Percentiles rank a stretch among this genome's conserved stretches.
Evolutionary conservation across 345 rosid genomes (phyloP).

Genomic region (Pugionium dolabratum): DNA sequence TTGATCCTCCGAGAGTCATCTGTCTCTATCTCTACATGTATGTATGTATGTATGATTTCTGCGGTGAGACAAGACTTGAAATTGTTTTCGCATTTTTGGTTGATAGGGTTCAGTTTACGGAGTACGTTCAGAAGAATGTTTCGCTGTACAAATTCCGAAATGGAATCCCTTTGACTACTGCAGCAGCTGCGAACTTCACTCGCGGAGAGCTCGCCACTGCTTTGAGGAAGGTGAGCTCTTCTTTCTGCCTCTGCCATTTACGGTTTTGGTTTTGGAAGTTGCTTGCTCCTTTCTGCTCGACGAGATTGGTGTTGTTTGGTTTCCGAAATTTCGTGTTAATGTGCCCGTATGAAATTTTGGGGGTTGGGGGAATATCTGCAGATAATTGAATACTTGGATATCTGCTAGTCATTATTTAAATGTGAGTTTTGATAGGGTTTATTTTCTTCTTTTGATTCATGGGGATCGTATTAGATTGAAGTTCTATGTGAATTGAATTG

Average conservation of each 20-base stretch:
- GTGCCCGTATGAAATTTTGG: not conserved
- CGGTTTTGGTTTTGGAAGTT: not conserved
- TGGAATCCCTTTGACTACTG: conserved; percentile 87
- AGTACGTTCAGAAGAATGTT: conserved; percentile 94
- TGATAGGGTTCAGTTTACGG: conserved; percentile 88
- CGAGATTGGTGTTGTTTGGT: too few species aligned
- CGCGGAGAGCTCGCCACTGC: conserved; percentile 97
- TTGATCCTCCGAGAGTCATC: not conserved
- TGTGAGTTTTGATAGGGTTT: not conserved
- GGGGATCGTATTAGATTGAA: not conserved
- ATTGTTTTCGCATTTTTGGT: not conserved
- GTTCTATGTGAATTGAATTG: not conserved
- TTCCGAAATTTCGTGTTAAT: not conserved
- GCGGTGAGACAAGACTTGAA: not conserved
- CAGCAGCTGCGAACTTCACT: conserved; percentile 86
- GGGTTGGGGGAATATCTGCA: not conserved
- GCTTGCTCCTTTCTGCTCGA: too few species aligned
- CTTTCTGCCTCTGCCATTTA: not conserved
- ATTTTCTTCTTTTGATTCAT: not conserved
- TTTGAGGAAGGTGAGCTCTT: conserved; percentile 69
- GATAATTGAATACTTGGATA: not conserved
- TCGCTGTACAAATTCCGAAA: conserved; percentile 85
- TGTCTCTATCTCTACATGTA: not conserved
- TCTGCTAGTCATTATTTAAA: not conserved
- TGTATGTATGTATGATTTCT: not conserved